phyloP scores from a whole-genome alignment of 1,284 basidiomycete genomes.

The Cerrena zonata region DNA sequence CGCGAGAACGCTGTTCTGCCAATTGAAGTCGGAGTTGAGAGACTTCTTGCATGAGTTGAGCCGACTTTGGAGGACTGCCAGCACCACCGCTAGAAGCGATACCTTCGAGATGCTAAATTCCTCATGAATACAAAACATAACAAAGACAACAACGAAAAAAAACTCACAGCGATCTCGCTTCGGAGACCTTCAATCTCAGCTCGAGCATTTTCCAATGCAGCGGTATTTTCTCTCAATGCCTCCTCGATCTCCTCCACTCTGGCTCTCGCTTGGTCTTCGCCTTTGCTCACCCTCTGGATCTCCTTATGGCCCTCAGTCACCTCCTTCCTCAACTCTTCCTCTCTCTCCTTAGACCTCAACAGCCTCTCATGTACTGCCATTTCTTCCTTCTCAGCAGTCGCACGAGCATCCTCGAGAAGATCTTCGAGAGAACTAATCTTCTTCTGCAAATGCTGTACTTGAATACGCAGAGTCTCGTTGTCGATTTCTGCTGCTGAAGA shows the following conservation, averaged over 20 bases:
- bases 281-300: constrained; percentile 55
- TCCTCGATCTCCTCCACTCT: constrained; percentile 81
- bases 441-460: constrained; percentile 78
- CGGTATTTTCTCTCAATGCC: constrained; percentile 82
- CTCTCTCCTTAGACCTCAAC: constrained; percentile 71
- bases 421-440: constrained; percentile 79
- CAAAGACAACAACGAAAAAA: constrained; percentile 1
- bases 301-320: constrained; percentile 58
- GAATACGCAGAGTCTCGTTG: constrained; percentile 85
- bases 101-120: constrained; percentile 49
- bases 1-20: constrained; percentile 13
- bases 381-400: constrained; percentile 71
- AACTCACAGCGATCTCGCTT: constrained; percentile 68
- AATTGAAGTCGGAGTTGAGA: constrained; percentile 38
- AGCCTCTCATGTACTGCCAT: constrained; percentile 58
- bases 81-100: constrained; percentile 22
- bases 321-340: constrained; percentile 67
- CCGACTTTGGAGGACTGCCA: constrained; percentile 30
- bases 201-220: constrained; percentile 84
- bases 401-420: constrained; percentile 73
- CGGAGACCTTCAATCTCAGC: constrained; percentile 85
- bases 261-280: constrained; percentile 55
- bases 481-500: constrained; percentile 79
- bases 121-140: constrained; percentile 5
- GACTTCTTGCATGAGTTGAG: constrained; percentile 48